Base-by-base conservation (phyloP, 352 stramenopile genomes). In the Pythium folliculosum region DNA sequence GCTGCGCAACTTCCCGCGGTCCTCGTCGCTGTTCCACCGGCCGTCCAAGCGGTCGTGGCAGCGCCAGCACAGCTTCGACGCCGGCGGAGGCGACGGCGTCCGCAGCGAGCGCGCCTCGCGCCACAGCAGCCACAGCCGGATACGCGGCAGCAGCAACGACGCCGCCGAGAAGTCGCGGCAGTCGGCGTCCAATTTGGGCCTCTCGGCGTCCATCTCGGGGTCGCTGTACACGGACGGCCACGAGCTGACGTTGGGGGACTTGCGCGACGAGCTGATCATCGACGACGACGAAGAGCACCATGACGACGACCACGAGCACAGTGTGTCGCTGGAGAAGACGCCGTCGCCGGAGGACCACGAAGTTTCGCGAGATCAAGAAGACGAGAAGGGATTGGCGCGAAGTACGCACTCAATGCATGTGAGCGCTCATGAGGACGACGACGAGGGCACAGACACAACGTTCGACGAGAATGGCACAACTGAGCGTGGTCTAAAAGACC, bases 1-100 rank as follows among this genome's bases (percentile, higher is more conserved):
- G 27, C 67, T 76, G 61, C 71, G 70, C 12, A 65, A 49, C 19
- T 81, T 81, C 32, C 63, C 75, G 30, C 67, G 75, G 25, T 68
- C 75, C 30, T 60, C 72, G 45, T 66, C 63, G 49, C 63, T 75
- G 3, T 63, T 75, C 49, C 59, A 65, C 27, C 58, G 63, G 21
- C 25, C 69, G 53, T 67, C 63, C 50, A 52, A 64, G 58, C 51
- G 63, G 27, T 71, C 69, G 54, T 72, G 69, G 69, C 53, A 70
- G 40, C 58, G 69, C 4, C 63, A 76, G 60, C 53, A 49, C 59
- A 76, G 69, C 52, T 69, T 65, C 40, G 69, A 71, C 32, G 47
- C 47, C 5, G 43, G 47, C 30, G 40, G 43, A 35, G n/a, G 35
- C 10, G 53, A 38, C 21, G 12, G 17, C 25, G 9, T 45, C 10